Percentiles rank a stretch among this genome's conserved stretches.
These are phyloP conservation scores for Aspergillus saccharolyticus DNA, from an alignment of 495 filamentous ascomycete genomes.

Conservation along the genomic window DNA sequence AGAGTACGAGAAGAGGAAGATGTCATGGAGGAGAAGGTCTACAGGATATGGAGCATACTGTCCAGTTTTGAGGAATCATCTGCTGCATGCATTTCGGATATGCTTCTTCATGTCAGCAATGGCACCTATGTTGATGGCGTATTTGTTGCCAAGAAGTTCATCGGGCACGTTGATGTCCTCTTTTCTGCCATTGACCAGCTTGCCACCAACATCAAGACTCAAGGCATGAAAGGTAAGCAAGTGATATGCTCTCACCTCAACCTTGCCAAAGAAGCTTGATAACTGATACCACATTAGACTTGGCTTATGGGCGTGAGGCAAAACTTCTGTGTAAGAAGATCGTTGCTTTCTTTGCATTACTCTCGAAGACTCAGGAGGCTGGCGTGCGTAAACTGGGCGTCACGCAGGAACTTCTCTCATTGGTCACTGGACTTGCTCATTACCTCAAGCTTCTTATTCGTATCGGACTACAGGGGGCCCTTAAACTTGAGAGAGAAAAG, in stretches of 20 bases:
- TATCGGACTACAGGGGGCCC: slow-evolving; percentile 88
- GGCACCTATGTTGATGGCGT: slow-evolving; percentile 94
- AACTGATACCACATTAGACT: slow-evolving; percentile 47
- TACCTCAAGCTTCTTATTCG: slow-evolving; percentile 97
- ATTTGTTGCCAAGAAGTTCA: slow-evolving; percentile 93
- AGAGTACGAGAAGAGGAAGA: slow-evolving; percentile 81
- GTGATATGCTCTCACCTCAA: background rate
- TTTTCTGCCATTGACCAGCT: slow-evolving; percentile 86
- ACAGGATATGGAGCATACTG: slow-evolving; percentile 95
- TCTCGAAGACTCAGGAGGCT: slow-evolving; percentile 90
- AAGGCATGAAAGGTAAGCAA: slow-evolving; percentile 68
- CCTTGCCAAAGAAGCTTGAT: slow-evolving; percentile 1
- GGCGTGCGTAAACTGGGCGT: slow-evolving; percentile 85
- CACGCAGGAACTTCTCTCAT: slow-evolving; percentile 89
- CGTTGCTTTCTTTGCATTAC: slow-evolving; percentile 90
- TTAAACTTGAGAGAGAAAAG: slow-evolving; percentile 85
- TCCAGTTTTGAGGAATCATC: slow-evolving; percentile 97
- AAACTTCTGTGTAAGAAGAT: slow-evolving; percentile 99
- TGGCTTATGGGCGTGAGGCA: slow-evolving; percentile 89
- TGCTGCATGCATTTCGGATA: slow-evolving; percentile 97
- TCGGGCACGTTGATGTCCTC: slow-evolving; percentile 89
- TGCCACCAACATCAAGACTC: slow-evolving; percentile 61
- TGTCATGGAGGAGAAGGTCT: slow-evolving; percentile 94
- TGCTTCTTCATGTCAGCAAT: slow-evolving; percentile 98
- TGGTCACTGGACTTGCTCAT: slow-evolving; percentile 95